Conservation (phyloP, 2,329 filamentous ascomycete genomes). For the Paracamarosporium sp. region DNA sequence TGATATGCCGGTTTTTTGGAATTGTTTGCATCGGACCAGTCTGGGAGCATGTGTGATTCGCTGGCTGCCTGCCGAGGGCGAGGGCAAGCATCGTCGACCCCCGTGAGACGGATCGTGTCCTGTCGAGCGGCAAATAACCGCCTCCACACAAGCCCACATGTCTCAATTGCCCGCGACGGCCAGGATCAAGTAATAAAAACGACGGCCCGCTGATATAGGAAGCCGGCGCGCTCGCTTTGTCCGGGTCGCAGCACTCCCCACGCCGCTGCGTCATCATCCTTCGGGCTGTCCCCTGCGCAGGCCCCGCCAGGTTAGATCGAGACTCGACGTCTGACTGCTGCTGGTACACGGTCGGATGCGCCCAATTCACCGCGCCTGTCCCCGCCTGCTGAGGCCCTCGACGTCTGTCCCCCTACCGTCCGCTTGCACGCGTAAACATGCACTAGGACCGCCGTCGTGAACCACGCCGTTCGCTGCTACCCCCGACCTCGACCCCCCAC, state of each 20-base stretch:
- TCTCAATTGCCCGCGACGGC: background rate
- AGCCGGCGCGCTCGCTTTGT: background rate
- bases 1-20: background rate
- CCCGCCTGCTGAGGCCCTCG: conserved; percentile 4
- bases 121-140: background rate
- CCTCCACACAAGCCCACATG: background rate
- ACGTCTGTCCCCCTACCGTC: conserved; percentile 16
- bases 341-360: conserved; percentile 1
- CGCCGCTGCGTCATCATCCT: conserved; percentile 31
- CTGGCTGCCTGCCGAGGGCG: background rate
- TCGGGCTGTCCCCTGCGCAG: background rate
- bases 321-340: conserved; percentile 12
- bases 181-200: background rate
- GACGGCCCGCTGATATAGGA: background rate
- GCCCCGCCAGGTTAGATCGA: conserved; percentile 12
- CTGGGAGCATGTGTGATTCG: background rate
- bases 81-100: background rate
- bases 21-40: background rate
- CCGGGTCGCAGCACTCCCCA: conserved; percentile 17
- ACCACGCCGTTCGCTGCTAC: conserved; percentile 12
- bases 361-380: conserved; percentile 9
- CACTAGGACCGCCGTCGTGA: conserved; percentile 14
- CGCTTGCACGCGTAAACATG: conserved; percentile 20
- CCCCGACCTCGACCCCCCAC: conserved; percentile 12
- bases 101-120: background rate